Base-by-base conservation (phyloP, 495 filamentous ascomycete genomes). In the Terfezia boudieri region DNA sequence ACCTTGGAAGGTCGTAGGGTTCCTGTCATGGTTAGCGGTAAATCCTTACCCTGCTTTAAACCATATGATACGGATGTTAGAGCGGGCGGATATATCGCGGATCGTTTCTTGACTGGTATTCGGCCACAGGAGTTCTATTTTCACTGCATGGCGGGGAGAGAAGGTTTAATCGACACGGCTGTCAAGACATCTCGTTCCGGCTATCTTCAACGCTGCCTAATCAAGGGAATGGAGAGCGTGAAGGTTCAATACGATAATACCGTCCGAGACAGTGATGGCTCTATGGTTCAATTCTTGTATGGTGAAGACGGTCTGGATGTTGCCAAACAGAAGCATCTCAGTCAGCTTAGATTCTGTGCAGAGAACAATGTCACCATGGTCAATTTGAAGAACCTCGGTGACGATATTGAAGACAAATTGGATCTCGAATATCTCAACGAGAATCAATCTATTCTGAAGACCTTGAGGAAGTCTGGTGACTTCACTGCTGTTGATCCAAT, bases 51-150 rank as follows among this genome's bases (percentile, higher is more conserved):
- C 4, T 95, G 86, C 61, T 99, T 95, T 72, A 81, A 77, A 59
- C 84, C 90, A 6, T 95, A 79, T 60, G 92, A 96, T 53, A 86
- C 86, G 2, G 78, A 83, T 58, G 76, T 93, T 5, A 74, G 90
- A 62, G 90, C 92, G 36, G 92, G 90, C 58, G 92, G 92, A 35
- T 99, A 94, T 66, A 81, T 99, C 53, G 81, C 81, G 36, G 81
- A 93, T 67, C 87, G 92, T 65, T 99, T 96, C 76, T 84, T 99
- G 76, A 96, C 92, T 14, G 92, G 92, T 54, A 84, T 99, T 55
- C 80, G 89, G 55, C 92, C 92, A 26, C 92, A 99, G 66, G 92
- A 96, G 66, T 96, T 92, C 67, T 99, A 85, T 69, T 99, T 99
- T 76, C 92, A 99, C 77, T 84, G 89, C 64, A 99, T 99, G 92